Evolutionary conservation across 2,329 filamentous ascomycete species (phyloP).

Genomic region (Thielaviopsis populi): DNA sequence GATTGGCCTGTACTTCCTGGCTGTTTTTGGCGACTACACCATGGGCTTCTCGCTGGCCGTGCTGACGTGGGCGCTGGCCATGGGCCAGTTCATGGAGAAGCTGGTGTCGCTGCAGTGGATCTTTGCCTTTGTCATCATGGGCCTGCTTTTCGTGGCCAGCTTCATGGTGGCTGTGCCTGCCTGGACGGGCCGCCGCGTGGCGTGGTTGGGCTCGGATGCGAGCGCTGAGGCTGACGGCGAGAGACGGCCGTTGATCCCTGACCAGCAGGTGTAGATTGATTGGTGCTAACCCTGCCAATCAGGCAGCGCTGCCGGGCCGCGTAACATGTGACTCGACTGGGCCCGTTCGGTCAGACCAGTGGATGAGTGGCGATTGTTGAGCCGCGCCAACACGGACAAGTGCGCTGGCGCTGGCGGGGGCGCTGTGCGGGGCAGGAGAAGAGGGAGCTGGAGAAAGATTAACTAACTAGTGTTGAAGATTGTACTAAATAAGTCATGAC

Average conservation of each 20-base stretch:
- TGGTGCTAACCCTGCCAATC: too few species aligned
- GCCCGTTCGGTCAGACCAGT: background rate
- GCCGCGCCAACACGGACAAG: background rate
- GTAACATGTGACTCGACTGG: background rate
- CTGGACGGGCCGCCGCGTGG: constrained; percentile 42
- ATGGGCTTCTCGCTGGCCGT: constrained; percentile 68
- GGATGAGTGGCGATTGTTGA: background rate
- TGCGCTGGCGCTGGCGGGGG: too few species aligned
- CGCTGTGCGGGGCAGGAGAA: too few species aligned
- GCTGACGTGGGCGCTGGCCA: constrained; percentile 57
- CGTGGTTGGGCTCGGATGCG: constrained; percentile 21
- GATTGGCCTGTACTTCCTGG: constrained; percentile 63
- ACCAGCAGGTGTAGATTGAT: constrained; percentile 25
- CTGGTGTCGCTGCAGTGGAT: constrained; percentile 78
- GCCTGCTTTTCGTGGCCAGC: constrained; percentile 54
- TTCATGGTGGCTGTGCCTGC: constrained; percentile 49
- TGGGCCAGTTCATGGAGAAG: constrained; percentile 60
- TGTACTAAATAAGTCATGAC: background rate
- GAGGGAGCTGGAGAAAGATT: too few species aligned
- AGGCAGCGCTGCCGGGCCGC: background rate
- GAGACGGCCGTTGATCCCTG: constrained; percentile 45
- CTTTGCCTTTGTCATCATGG: constrained; percentile 76
- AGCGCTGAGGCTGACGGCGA: constrained; percentile 33
- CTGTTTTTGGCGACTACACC: constrained; percentile 57
- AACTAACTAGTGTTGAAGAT: too few species aligned